Percentiles rank a stretch among this genome's conserved stretches.
phyloP scores from a whole-genome alignment of 2,329 filamentous ascomycete genomes.

The Clonostachys sp. region DNA sequence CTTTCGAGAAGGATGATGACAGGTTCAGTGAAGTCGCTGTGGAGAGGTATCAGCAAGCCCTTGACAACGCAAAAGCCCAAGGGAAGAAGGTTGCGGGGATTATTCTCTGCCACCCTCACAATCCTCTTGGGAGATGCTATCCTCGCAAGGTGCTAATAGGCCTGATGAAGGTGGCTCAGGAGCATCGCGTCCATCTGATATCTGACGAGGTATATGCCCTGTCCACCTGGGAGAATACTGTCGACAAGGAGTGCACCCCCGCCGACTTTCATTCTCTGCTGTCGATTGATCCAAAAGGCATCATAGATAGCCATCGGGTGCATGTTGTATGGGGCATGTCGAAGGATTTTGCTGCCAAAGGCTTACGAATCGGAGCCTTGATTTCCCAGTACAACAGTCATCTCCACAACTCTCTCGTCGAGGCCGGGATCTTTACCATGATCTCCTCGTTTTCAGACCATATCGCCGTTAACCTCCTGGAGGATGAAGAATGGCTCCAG shows the following conservation, averaged over 20 bases:
- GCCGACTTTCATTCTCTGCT: neutral
- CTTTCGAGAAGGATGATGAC: no score
- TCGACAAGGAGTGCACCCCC: neutral
- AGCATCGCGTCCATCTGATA: neutral
- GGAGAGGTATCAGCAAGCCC: no score
- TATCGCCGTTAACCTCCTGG: conserved; percentile 31
- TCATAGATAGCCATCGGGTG: conserved; percentile 42
- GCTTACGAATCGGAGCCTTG: conserved; percentile 43
- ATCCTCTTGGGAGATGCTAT: no score
- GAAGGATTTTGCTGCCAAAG: conserved; percentile 53
- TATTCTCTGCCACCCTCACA: no score
- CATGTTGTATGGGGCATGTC: conserved; percentile 43
- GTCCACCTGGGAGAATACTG: conserved; percentile 5
- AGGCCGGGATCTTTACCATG: conserved; percentile 33
- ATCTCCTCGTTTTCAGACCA: conserved; percentile 36
- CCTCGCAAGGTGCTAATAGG: no score
- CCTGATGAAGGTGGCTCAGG: no score
- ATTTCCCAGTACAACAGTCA: conserved; percentile 37
- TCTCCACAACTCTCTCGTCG: conserved; percentile 27
- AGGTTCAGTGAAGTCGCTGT: no score
- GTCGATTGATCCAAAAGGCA: conserved; percentile 7
- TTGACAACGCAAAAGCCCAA: no score
- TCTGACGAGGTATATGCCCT: neutral
- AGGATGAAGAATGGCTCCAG: conserved; percentile 17
- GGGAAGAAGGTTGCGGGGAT: no score